Percentiles rank a stretch among this genome's conserved stretches.
These are phyloP conservation scores for Delitschia confertaspora DNA, from an alignment of 495 filamentous ascomycete species.

Conservation along the genomic window DNA sequence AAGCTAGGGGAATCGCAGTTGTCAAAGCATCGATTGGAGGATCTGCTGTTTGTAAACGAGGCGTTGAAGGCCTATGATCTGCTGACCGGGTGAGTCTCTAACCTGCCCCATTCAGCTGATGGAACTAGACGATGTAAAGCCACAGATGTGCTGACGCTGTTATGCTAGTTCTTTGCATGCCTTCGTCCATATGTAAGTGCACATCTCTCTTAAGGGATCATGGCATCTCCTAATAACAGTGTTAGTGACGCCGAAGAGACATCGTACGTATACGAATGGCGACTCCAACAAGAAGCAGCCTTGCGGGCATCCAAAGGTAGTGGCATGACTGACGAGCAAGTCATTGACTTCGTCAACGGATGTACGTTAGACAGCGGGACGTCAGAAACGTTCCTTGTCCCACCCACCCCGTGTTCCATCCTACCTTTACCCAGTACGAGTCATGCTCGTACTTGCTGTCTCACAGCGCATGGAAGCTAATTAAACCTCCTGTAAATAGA, in stretches of 20 bases:
- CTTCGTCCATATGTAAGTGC: slow-evolving; percentile 68
- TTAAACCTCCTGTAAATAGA: slow-evolving; percentile 42
- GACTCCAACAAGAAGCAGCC: slow-evolving; percentile 67
- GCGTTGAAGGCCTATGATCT: slow-evolving; percentile 59
- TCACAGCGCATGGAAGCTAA: no score
- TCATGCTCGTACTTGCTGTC: slow-evolving; percentile 1
- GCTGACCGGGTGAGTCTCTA: slow-evolving; percentile 50
- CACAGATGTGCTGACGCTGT: background rate
- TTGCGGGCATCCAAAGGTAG: slow-evolving; percentile 54
- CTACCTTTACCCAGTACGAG: background rate
- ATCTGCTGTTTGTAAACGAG: slow-evolving; percentile 66
- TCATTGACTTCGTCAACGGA: slow-evolving; percentile 57
- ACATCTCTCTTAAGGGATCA: no score
- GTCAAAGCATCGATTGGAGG: slow-evolving; percentile 52
- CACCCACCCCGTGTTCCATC: background rate
- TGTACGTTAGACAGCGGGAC: slow-evolving; percentile 40
- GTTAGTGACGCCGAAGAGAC: slow-evolving; percentile 70
- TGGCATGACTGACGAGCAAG: slow-evolving; percentile 71
- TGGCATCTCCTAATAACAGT: slow-evolving; percentile 29
- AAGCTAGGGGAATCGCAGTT: slow-evolving; percentile 41
- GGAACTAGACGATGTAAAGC: background rate
- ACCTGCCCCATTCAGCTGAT: background rate
- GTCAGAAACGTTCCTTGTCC: background rate
- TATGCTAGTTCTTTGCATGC: slow-evolving; percentile 56
- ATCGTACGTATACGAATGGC: slow-evolving; percentile 79